Evolutionary conservation across 1,284 basidiomycete genomes (phyloP), one percentile per base, ranked within the genome.

Genomic region (Exsudoporus floridanus): DNA sequence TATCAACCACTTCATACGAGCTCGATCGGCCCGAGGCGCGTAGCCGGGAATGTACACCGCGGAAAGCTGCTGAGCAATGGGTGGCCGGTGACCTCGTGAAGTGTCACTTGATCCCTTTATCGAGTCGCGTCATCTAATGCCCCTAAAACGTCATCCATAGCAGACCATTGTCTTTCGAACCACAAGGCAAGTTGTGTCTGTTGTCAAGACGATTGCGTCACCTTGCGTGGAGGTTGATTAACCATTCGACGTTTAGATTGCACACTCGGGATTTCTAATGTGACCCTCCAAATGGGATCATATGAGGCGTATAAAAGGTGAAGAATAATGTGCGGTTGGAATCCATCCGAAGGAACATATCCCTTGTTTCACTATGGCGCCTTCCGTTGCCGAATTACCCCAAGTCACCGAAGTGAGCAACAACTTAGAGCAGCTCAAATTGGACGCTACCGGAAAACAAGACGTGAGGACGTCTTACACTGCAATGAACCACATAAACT

Each of bases 341-440:
- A 10, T 8, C 14, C 21, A 25, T n/a, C 16, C 23, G 25, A 21
- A 25, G 16, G 5, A 25, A 10, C 16, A n/a, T 10, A 25, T 7
- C 16, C 13, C 23, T 23, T n/a, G 41, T 6, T 39, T 19, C 41
- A 31, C 34, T 14, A 60, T 57, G 55, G 50, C 57, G 7, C 57
- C 57, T 40, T 57, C 55, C 5, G 50, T 60, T 27, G 19, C 55
- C 30, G 55, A 59, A 3, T 4, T 46, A 8, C 10, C 54, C 10
- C 49, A 49, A 25, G 43, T 50, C 21, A 12, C 33, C 19, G 41
- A 52, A 10, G 41, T 34, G 19, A 48, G n/a, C 19, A 38, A 57
- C 19, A 43, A 49, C 5, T 18, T 58, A 2, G 46, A 37, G 10
- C 42, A 60, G 9, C 46, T 51, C 33, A 60, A 58, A 42, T 27